Evolutionary conservation across 1,284 basidiomycete genomes (phyloP).

Genomic region (Trametes polyzona): DNA sequence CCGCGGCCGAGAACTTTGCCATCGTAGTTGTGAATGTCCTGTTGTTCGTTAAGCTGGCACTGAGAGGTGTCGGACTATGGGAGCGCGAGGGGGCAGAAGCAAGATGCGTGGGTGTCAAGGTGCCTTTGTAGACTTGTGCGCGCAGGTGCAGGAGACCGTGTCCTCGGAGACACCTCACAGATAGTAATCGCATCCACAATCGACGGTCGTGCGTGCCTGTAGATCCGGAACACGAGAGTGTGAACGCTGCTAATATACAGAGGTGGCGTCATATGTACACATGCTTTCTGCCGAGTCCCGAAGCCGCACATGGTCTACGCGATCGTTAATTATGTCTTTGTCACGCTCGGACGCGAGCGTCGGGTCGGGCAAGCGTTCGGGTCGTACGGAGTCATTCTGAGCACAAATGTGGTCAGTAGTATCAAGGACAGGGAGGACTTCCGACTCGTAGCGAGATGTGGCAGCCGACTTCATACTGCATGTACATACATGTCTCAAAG

Average conservation of each 20-base stretch:
- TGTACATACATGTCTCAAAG: too few species aligned
- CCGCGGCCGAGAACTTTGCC: constrained; percentile 43
- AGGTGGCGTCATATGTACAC: background rate
- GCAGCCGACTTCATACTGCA: too few species aligned
- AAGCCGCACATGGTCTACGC: background rate
- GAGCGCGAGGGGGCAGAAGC: background rate
- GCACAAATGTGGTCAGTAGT: too few species aligned
- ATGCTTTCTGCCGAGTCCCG: background rate
- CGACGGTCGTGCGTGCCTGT: constrained; percentile 3
- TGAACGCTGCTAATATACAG: background rate
- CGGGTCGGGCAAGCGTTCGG: too few species aligned
- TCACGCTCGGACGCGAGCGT: background rate
- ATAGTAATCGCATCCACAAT: constrained; percentile 29
- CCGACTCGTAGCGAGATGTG: too few species aligned
- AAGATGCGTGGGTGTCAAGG: background rate
- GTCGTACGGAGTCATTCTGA: too few species aligned
- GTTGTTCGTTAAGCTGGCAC: background rate
- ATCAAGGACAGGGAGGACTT: too few species aligned
- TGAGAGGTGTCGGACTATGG: background rate
- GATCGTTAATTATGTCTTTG: background rate
- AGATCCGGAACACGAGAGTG: constrained; percentile 1
- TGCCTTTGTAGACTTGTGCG: constrained; percentile 6
- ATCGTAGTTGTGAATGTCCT: constrained; percentile 33
- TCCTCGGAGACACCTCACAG: constrained; percentile 18
- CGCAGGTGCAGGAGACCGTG: too few species aligned